Percentiles rank a stretch among this genome's conserved stretches.
These are phyloP conservation scores for Paramecium tetraurelia DNA, from an alignment of 73 alveolate species.

Conservation along the genomic window DNA sequence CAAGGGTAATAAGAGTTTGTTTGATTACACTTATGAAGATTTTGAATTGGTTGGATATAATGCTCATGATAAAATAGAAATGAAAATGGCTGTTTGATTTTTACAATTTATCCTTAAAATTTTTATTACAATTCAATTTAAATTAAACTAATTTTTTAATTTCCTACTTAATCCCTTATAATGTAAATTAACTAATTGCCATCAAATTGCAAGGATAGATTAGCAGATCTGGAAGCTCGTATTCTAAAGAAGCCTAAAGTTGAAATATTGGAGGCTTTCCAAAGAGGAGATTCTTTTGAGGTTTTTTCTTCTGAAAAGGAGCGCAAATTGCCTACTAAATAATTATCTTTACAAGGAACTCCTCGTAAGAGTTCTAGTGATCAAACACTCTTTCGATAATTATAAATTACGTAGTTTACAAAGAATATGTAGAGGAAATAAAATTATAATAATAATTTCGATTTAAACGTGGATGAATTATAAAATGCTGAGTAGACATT, in stretches of 20 bases:
- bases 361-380: background rate
- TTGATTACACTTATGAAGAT: slow-evolving; percentile 62
- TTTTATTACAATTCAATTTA: background rate
- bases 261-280: background rate
- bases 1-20: slow-evolving; percentile 66
- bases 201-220: background rate
- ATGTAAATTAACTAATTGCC: slow-evolving; percentile 4
- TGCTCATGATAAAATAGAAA: slow-evolving; percentile 68
- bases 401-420: background rate
- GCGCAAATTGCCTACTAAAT: background rate
- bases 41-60: slow-evolving; percentile 72
- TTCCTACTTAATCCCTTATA: background rate
- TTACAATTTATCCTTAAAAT: background rate
- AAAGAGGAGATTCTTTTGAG: background rate
- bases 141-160: background rate
- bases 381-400: background rate
- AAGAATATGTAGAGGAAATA: background rate
- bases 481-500: background rate
- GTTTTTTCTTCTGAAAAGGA: background rate
- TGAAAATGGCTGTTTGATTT: slow-evolving; percentile 84
- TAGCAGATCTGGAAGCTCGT: background rate
- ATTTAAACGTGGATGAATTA: background rate
- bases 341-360: background rate
- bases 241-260: background rate
- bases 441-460: background rate